Evolutionary conservation across 768 basidiomycete genomes (phyloP), one percentile per base, ranked within the genome.

Genomic region (Pulveroboletus sp.): DNA sequence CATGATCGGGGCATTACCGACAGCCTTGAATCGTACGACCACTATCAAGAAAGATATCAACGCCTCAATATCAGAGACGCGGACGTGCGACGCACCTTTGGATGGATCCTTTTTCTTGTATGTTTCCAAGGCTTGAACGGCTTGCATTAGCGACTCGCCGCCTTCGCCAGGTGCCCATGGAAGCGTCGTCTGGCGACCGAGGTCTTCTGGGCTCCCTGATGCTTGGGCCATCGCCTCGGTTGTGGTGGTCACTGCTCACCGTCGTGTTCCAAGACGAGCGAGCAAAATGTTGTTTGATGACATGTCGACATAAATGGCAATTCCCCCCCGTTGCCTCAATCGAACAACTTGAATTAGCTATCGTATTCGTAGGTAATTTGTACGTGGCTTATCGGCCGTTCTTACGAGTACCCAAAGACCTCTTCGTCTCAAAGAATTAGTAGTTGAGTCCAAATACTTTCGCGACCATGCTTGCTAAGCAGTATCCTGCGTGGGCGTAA

Each of bases 1-100:
- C 94, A 99, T 97, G 61, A 99, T 94, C 0, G 95, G 95, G 1
- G 94, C 95, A 59, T 95, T 94, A 39, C 95, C 95, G 10, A 97
- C 90, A 2, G 95, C 94, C 66, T 94, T 94, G 81, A 99, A 99
- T 37, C 94, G 85, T 10, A 99, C 91, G 53, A 97, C 85, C 43
- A 97, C 95, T 98, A 65, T 13, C 32, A 32, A 2, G 39, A 34
- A n/a, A n/a, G n/a, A n/a, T n/a, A n/a, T n/a, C n/a, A n/a, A n/a
- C n/a, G n/a, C n/a, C n/a, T 10, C 23, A 35, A 23, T 19, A 27
- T 21, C 9, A 12, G 10, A 29, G 9, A 29, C 27, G 8, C 27
- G 35, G 39, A 37, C 23, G 9, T 11, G 31, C 17, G 19, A n/a
- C 6, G 12, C n/a, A 90, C 90, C 85, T 75, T 92, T 93, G 46